Evolutionary conservation across 352 stramenopile genomes (phyloP).

Genomic region (Saprolegnia diclina): DNA sequence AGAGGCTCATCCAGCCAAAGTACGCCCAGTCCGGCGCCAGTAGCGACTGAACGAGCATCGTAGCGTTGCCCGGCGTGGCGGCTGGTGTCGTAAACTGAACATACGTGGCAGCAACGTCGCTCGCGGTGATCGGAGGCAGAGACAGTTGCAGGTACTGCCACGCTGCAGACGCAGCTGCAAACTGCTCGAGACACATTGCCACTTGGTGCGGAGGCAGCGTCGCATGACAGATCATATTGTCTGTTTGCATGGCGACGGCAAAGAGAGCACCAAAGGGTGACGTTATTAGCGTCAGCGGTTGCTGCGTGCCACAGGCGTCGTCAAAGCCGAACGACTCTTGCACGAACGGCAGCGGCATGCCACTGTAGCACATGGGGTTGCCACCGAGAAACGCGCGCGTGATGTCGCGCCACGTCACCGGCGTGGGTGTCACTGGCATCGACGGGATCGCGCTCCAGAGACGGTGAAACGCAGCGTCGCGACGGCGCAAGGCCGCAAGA

Average conservation of each 20-base stretch:
- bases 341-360: neutral
- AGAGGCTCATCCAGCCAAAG: conserved; percentile 20
- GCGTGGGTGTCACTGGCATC: neutral
- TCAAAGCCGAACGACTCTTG: conserved; percentile 21
- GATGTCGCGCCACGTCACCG: neutral
- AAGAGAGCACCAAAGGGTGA: neutral
- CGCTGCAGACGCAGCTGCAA: neutral
- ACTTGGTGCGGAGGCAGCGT: neutral
- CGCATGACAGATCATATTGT: neutral
- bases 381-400: neutral
- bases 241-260: neutral
- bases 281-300: neutral
- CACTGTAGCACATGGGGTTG: conserved; percentile 7
- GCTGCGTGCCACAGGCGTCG: conserved; percentile 1
- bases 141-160: neutral
- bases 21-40: neutral
- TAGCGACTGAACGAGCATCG: neutral
- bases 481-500: neutral
- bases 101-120: neutral
- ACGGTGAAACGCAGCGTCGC: neutral
- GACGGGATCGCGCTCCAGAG: neutral
- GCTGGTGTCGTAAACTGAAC: conserved; percentile 15
- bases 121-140: neutral
- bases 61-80: neutral
- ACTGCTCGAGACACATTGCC: neutral